Evolutionary conservation across 768 basidiomycete species (phyloP).

Genomic region (Boletus vermiculosoides): DNA sequence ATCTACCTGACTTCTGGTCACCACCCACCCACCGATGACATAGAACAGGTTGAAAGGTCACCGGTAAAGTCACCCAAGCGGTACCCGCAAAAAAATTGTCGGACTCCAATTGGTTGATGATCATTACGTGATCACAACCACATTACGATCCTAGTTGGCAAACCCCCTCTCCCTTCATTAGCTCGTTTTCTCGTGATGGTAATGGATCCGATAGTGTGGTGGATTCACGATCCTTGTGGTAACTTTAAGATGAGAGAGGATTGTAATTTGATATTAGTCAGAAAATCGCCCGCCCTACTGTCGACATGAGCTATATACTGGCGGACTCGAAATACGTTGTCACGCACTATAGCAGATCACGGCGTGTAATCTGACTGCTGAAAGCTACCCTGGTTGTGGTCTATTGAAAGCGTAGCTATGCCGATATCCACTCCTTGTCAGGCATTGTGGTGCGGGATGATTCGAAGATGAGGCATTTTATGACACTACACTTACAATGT

Average conservation of each 20-base stretch:
- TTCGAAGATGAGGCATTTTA: neutral
- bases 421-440: neutral
- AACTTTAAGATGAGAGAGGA: neutral
- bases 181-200: neutral
- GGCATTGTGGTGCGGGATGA: neutral
- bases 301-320: constrained; percentile 15
- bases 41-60: neutral
- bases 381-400: neutral
- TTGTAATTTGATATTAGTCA: constrained; percentile 1
- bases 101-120: constrained; percentile 9
- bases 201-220: neutral
- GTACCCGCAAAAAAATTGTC: constrained; percentile 19
- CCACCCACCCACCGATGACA: neutral
- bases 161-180: neutral
- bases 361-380: neutral
- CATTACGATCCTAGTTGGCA: neutral
- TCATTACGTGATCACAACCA: constrained; percentile 8
- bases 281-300: neutral
- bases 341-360: constrained; percentile 17
- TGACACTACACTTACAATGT: neutral
- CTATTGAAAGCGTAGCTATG: constrained; percentile 5
- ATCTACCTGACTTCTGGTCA: neutral
- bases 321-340: neutral
- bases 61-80: constrained; percentile 1
- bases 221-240: neutral